Percentiles rank a stretch among this genome's conserved stretches.
Conservation (phyloP, 352 stramenopile genomes). For the Phytopythium boreale region DNA sequence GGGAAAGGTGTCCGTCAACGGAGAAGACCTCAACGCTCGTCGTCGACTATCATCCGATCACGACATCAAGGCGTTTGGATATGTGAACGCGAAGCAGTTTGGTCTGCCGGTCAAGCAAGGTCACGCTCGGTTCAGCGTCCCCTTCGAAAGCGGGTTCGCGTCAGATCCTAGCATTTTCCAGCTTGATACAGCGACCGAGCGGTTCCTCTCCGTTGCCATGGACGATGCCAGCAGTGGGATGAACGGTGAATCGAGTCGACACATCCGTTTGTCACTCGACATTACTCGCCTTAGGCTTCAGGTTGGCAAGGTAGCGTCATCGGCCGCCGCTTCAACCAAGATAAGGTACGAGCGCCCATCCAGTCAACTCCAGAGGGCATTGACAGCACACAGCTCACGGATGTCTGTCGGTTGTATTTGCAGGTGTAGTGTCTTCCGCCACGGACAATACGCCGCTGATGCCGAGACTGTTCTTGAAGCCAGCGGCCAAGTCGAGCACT, state of each 20-base stretch:
- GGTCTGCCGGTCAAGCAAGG: constrained; percentile 8
- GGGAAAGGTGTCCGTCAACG: constrained; percentile 59
- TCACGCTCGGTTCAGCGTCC: constrained; percentile 22
- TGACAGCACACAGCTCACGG: background rate
- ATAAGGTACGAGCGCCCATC: constrained; percentile 21
- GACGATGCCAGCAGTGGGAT: background rate
- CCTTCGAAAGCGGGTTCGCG: constrained; percentile 27
- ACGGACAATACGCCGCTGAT: constrained; percentile 7
- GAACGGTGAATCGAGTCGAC: constrained; percentile 6
- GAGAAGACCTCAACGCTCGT: constrained; percentile 30
- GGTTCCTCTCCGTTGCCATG: constrained; percentile 15
- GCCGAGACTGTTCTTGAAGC: constrained; percentile 30
- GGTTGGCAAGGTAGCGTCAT: constrained; percentile 4
- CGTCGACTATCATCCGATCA: constrained; percentile 16
- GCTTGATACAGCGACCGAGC: constrained; percentile 18
- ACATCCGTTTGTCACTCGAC: constrained; percentile 29
- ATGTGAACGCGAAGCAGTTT: constrained; percentile 29
- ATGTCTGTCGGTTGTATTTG: background rate
- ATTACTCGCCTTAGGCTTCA: constrained; percentile 28
- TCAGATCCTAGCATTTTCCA: constrained; percentile 21
- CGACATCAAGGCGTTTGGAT: constrained; percentile 21
- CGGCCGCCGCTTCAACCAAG: constrained; percentile 13
- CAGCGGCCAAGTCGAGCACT: constrained; percentile 34
- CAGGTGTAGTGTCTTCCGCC: constrained; percentile 40
- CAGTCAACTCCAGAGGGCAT: background rate